Evolutionary conservation across 2,329 filamentous ascomycete genomes (phyloP), one percentile per base, ranked within the genome.

Genomic region (Cladophialophora bantiana): DNA sequence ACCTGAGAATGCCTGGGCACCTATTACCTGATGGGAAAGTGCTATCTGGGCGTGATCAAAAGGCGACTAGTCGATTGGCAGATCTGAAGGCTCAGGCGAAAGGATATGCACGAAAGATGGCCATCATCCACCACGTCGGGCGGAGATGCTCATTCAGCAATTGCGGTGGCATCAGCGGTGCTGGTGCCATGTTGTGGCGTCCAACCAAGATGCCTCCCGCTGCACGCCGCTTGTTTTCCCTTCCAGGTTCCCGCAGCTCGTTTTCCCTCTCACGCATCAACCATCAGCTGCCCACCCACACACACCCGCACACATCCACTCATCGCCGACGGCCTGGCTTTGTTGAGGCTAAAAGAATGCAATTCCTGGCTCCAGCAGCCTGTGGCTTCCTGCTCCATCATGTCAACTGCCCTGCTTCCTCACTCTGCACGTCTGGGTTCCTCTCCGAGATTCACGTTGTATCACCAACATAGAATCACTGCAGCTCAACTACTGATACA

Each of bases 271-370:
- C n/a, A n/a, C n/a, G 18, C 18, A 50, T 50, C 45, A 7, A 50
- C 18, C 45, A 50, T 50, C 45, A 50, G 45, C 45, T 50, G 45
- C 45, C 18, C 34, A 12, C 34, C 42, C 55, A 42, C 36, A 34
- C 55, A 58, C 36, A 40, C 20, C 9, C 48, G 48, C 48, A 52
- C 9, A 10, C 48, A 52, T 5, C 13, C 48, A 52, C 55, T 7
- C 10, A 7, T 18, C 45, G 32, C 31, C 36, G n/a, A 53, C 42
- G 6, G 20, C 4, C 31, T 18, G 32, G 20, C 45, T 53, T 61
- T 40, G 59, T 61, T 53, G 18, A 38, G 59, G 59, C 48, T 54
- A 35, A 61, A 61, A 32, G 59, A 61, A 61, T 61, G 48, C 15
- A 32, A n/a, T 31, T 38, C n/a, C 42, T 36, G 31, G 38, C 31